Evolutionary conservation across 169 alveolate genomes (phyloP).

Genomic region (Eimeria falciformis): DNA sequence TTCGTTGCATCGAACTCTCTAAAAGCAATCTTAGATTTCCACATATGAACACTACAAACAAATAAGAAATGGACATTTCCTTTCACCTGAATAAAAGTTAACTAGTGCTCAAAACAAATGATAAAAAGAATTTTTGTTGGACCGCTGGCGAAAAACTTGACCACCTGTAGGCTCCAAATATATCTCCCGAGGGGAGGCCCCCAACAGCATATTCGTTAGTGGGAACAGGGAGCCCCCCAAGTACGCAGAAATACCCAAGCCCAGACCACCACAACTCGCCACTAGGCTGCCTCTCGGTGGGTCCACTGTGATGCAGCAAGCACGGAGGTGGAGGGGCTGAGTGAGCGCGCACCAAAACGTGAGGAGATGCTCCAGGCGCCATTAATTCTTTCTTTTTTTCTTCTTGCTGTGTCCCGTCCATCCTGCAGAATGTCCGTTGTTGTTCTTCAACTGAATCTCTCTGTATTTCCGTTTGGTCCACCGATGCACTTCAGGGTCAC

Average conservation of each 20-base stretch:
- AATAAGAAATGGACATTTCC: background rate
- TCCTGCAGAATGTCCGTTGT: background rate
- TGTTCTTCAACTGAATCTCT: background rate
- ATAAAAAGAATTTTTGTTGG: background rate
- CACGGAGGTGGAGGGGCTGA: too few species aligned
- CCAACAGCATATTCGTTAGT: too few species aligned
- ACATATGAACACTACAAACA: background rate
- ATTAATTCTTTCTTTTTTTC: background rate
- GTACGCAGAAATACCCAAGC: too few species aligned
- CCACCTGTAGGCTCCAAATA: too few species aligned
- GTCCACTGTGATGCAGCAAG: too few species aligned
- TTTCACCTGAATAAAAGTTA: background rate
- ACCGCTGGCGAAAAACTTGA: too few species aligned
- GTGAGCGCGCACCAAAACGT: background rate
- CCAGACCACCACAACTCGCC: too few species aligned
- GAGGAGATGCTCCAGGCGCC: background rate
- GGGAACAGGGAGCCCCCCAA: too few species aligned
- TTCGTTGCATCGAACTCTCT: background rate
- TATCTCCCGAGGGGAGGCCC: too few species aligned
- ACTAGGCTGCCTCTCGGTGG: too few species aligned
- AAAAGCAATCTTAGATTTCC: background rate
- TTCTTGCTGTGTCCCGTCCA: background rate
- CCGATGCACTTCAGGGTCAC: background rate
- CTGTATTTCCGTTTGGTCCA: constrained; percentile 15
- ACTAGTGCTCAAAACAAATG: background rate